Evolutionary conservation across 257 asterid species (phyloP).

Genomic region (Thymus mandschuricus): DNA sequence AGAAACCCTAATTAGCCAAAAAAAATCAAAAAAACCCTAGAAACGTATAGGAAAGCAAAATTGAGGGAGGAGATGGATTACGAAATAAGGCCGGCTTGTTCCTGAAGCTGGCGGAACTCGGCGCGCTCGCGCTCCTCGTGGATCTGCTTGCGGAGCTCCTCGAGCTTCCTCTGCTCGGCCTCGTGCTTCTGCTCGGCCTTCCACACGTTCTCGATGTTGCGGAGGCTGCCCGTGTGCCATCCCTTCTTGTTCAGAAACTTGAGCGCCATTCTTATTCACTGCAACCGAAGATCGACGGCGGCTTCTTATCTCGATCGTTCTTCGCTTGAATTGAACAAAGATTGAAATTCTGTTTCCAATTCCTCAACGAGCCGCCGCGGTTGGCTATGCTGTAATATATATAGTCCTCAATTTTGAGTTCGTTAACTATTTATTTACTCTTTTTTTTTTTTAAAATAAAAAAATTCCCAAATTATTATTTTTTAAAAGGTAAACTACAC

Average conservation of each 20-base stretch:
- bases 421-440: no score
- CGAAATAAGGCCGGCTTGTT: slow-evolving; percentile 92
- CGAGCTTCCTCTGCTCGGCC: slow-evolving; percentile 87
- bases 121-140: slow-evolving; percentile 90
- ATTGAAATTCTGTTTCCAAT: no score
- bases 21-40: neutral
- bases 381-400: no score
- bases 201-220: slow-evolving; percentile 97
- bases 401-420: no score
- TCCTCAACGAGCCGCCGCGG: no score
- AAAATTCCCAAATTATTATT: no score
- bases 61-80: slow-evolving; percentile 27
- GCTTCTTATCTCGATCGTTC: no score
- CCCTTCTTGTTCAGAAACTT: slow-evolving; percentile 98
- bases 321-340: no score
- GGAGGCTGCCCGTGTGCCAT: slow-evolving; percentile 98
- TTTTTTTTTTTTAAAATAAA: no score
- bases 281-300: no score
- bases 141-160: slow-evolving; percentile 94
- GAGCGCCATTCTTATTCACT: slow-evolving; percentile 56
- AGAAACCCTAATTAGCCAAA: slow-evolving; percentile 26
- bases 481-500: no score
- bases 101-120: slow-evolving; percentile 92
- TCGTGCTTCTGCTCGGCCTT: slow-evolving; percentile 99
- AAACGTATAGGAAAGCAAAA: neutral